A percentile compares a stretch with the other conserved stretches of the same genome.
phyloP scores from a whole-genome alignment of 1,139 yeast species.

The Arxiozyma slooffiae region DNA sequence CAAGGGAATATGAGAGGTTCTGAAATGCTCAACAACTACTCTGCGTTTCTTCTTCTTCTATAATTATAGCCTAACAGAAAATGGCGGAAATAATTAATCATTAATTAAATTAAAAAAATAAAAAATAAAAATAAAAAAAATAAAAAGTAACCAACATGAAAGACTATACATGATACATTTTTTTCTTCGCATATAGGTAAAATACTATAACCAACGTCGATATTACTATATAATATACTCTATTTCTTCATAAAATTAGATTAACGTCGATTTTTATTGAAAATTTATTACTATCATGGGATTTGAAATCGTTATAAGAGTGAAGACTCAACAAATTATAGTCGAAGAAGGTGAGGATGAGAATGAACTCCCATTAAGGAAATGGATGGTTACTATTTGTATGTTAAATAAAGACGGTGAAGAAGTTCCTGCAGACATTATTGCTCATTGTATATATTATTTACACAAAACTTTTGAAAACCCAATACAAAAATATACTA shows the following conservation, averaged over 20 bases:
- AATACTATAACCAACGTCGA: no score
- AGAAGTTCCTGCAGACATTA: conserved; percentile 69
- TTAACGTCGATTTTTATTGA: conserved; percentile 12
- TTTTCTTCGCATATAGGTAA: no score
- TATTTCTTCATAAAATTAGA: not conserved
- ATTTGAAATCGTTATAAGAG: conserved; percentile 68
- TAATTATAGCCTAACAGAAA: no score
- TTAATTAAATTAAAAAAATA: no score
- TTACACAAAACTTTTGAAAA: conserved; percentile 88
- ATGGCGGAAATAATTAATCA: no score
- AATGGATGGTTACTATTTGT: conserved; percentile 71
- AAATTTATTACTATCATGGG: conserved; percentile 21
- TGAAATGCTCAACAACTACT: no score
- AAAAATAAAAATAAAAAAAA: no score
- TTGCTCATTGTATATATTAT: conserved; percentile 80
- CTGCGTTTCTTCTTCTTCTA: no score
- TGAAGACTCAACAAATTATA: conserved; percentile 77
- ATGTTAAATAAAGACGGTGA: conserved; percentile 70
- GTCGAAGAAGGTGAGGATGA: conserved; percentile 55
- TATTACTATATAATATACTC: no score
- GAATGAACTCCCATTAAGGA: conserved; percentile 83
- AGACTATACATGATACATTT: no score
- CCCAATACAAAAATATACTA: conserved; percentile 67
- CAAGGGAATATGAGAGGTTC: no score
- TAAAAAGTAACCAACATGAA: no score